Base-by-base conservation (phyloP, 345 rosid genomes). In the Rhizophora mangle region DNA sequence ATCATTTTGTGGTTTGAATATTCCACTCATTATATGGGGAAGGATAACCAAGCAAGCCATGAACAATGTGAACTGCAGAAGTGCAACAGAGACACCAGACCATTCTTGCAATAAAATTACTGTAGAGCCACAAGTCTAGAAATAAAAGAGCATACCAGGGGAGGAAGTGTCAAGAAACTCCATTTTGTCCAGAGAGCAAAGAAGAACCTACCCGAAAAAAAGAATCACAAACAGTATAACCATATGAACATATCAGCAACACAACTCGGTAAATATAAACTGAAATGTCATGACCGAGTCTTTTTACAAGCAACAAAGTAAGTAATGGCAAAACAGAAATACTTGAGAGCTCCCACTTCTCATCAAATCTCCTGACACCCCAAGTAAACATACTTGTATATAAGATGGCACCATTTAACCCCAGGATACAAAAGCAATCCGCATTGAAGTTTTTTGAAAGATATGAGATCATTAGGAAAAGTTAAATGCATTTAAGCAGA, bases 151-250 rank as follows among this genome's bases (percentile, higher is more conserved):
- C 32, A 4, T 87, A 94, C 98, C 93, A 94, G 86, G 71, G 91
- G 97, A 70, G 98, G 98, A 68, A 94, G 84, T 74, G 96, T 85
- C 88, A 94, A 80, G 83, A 94, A 85, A 51, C 97, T 83, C 95
- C 97, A 94, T 66, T 91, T 87, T 37, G 97, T 97, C 97, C 97
- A 94, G 67, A 94, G 62, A 68, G 98, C 88, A 79, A 82, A 87
- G 47, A 87, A 80, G 51, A 94, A 78, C 82, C 97, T 91, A 83
- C 75, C 70, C 8, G 58, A 36, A 37, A 64, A 72, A 49, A 59
- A 34, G 5, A 34, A 60, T 74, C 68, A 70, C 66, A 57, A 64
- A 73, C 59, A 39, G 31, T 59, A 72, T 22, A 49, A 60, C 60
- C 26, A 55, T 65, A 60, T 47, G 59, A 21, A 69, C 2, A 36